These are phyloP conservation scores for Umbelopsis isabellina DNA, from an alignment of 192 early-diverging fungal genomes.

Conservation along the genomic window DNA sequence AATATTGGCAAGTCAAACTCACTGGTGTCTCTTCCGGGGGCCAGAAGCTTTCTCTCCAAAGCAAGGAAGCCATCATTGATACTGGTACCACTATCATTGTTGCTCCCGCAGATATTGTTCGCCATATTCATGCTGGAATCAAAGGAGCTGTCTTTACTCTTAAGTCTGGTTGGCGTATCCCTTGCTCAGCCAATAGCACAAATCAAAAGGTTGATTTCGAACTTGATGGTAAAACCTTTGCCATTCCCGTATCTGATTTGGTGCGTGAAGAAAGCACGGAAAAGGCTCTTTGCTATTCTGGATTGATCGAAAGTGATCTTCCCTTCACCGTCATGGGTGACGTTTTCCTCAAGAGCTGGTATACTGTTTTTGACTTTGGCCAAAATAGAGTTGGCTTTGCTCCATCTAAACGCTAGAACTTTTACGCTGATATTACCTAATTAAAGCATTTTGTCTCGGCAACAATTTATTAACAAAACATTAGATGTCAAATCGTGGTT, in stretches of 20 bases:
- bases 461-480: too few relatives aligned
- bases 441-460: too few relatives aligned
- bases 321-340: constrained; percentile 46
- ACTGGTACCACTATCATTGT: constrained; percentile 61
- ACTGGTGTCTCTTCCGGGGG: constrained; percentile 39
- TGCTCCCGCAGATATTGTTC: constrained; percentile 38
- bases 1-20: constrained; percentile 60
- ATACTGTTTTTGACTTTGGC: constrained; percentile 53
- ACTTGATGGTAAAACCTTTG: constrained; percentile 31
- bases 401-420: constrained; percentile 15
- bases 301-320: constrained; percentile 29
- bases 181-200: constrained; percentile 29
- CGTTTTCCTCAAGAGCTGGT: constrained; percentile 51
- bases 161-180: constrained; percentile 45
- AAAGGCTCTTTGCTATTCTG: constrained; percentile 31
- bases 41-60: background rate
- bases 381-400: constrained; percentile 52
- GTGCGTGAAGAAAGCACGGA: constrained; percentile 37
- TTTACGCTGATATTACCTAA: too few relatives aligned
- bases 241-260: constrained; percentile 34
- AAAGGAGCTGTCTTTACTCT: constrained; percentile 33
- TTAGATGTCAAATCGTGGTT: too few relatives aligned
- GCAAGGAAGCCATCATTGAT: constrained; percentile 49
- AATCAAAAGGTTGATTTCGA: constrained; percentile 20
- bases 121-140: constrained; percentile 47